Conservation (phyloP, 352 stramenopile genomes). For the Globisporangium uncinulatum region DNA sequence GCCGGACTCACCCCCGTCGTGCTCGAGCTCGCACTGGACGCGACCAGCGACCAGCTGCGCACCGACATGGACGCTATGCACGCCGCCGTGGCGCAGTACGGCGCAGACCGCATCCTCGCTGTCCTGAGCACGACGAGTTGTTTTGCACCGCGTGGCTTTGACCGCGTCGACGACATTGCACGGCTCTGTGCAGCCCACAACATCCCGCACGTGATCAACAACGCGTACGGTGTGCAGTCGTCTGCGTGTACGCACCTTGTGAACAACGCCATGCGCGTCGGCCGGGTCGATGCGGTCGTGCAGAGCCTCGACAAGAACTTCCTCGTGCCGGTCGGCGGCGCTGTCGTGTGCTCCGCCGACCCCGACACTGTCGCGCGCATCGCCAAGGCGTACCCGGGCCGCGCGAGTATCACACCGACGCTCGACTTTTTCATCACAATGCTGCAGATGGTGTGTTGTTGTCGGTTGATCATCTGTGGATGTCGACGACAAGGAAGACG, state of each 20-base stretch:
- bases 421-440: slow-evolving; percentile 99
- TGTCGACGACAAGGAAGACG: neutral
- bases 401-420: slow-evolving; percentile 92
- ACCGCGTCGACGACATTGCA: slow-evolving; percentile 92
- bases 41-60: slow-evolving; percentile 62
- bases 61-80: slow-evolving; percentile 88
- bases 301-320: slow-evolving; percentile 99
- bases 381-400: slow-evolving; percentile 93
- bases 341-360: slow-evolving; percentile 78
- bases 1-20: slow-evolving; percentile 91
- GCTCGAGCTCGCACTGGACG: slow-evolving; percentile 53
- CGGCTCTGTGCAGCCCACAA: slow-evolving; percentile 71
- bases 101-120: slow-evolving; percentile 77
- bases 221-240: slow-evolving; percentile 98
- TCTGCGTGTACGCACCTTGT: slow-evolving; percentile 90
- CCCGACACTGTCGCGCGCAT: slow-evolving; percentile 78
- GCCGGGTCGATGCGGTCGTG: slow-evolving; percentile 95
- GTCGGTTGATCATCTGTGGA: neutral
- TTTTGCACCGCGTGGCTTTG: slow-evolving; percentile 96
- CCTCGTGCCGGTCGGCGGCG: slow-evolving; percentile 93
- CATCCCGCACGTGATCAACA: slow-evolving; percentile 98
- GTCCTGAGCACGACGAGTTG: slow-evolving; percentile 98
- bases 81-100: slow-evolving; percentile 49
- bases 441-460: slow-evolving; percentile 91
- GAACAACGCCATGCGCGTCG: slow-evolving; percentile 85